Evolutionary conservation across 2,329 filamentous ascomycete genomes (phyloP).

Genomic region (Akanthomyces uredinophilus): DNA sequence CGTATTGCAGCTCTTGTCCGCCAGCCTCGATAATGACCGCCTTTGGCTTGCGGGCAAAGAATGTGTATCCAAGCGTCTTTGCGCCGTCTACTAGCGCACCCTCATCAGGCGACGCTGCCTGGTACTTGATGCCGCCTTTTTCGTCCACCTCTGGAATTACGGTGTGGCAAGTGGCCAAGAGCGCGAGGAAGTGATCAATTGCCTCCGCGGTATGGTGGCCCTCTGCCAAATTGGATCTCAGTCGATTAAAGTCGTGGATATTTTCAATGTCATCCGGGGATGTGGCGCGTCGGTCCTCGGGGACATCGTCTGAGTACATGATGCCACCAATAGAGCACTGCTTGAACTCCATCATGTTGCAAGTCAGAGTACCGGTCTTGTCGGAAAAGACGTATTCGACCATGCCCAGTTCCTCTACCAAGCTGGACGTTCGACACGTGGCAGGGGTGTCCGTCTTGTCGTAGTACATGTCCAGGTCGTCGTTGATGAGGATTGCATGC

Average conservation of each 20-base stretch:
- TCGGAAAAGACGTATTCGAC: conserved; percentile 99
- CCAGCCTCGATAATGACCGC: conserved; percentile 78
- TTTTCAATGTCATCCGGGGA: conserved; percentile 71
- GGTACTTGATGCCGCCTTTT: conserved; percentile 86
- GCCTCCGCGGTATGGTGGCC: conserved; percentile 44
- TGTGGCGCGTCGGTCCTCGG: conserved; percentile 80
- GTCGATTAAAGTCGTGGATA: conserved; percentile 76
- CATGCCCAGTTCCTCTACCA: conserved; percentile 96
- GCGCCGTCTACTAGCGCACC: conserved; percentile 95
- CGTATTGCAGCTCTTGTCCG: conserved; percentile 72
- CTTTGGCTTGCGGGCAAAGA: conserved; percentile 82
- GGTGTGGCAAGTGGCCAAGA: conserved; percentile 89
- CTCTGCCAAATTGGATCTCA: conserved; percentile 63
- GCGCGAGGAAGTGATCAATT: conserved; percentile 76
- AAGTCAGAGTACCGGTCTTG: conserved; percentile 96
- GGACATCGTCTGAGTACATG: conserved; percentile 87
- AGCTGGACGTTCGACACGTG: conserved; percentile 89
- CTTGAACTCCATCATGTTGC: conserved; percentile 98
- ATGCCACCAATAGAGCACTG: conserved; percentile 90
- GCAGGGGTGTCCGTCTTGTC: conserved; percentile 92
- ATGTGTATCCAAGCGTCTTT: conserved; percentile 77
- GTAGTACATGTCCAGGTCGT: conserved; percentile 96
- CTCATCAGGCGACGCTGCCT: conserved; percentile 95
- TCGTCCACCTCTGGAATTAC: conserved; percentile 89
- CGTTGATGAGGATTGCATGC: conserved; percentile 96